Conservation (phyloP, 768 basidiomycete species). For the Hypholoma sublateritium region DNA sequence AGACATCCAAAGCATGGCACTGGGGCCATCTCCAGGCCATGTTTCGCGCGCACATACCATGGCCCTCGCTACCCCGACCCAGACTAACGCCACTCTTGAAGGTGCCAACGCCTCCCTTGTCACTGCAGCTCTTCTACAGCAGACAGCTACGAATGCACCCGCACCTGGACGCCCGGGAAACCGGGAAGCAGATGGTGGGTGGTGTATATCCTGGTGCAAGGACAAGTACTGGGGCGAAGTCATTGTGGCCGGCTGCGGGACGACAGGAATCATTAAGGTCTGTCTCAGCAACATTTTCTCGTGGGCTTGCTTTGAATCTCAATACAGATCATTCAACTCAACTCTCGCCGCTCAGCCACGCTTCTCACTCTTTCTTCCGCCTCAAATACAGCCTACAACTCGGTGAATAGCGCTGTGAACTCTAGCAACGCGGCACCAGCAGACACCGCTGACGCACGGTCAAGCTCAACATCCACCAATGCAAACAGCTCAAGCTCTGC, state of each 20-base stretch:
- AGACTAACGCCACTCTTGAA: slow-evolving; percentile 54
- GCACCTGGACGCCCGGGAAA: slow-evolving; percentile 44
- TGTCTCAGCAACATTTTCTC: slow-evolving; percentile 9
- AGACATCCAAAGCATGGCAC: slow-evolving; percentile 63
- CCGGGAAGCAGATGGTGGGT: slow-evolving; percentile 87
- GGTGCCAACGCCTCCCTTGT: slow-evolving; percentile 60
- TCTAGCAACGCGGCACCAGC: neutral
- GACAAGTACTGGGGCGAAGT: slow-evolving; percentile 95
- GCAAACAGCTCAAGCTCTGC: slow-evolving; percentile 32
- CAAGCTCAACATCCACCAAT: neutral
- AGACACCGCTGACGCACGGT: neutral
- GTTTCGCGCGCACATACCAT: slow-evolving; percentile 52
- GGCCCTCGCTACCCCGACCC: slow-evolving; percentile 71
- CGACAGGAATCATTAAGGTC: slow-evolving; percentile 77
- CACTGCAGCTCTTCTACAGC: slow-evolving; percentile 51
- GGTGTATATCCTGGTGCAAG: slow-evolving; percentile 95
- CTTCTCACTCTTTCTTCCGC: slow-evolving; percentile 49
- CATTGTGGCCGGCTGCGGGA: slow-evolving; percentile 75
- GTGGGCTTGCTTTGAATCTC: neutral
- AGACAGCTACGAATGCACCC: neutral
- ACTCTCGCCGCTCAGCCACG: slow-evolving; percentile 64
- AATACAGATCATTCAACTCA: slow-evolving; percentile 70
- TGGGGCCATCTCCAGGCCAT: slow-evolving; percentile 37
- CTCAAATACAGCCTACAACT: slow-evolving; percentile 12
- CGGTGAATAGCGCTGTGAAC: neutral